Base-by-base conservation (phyloP, 257 asterid genomes). In the Penstemon barbatus region DNA sequence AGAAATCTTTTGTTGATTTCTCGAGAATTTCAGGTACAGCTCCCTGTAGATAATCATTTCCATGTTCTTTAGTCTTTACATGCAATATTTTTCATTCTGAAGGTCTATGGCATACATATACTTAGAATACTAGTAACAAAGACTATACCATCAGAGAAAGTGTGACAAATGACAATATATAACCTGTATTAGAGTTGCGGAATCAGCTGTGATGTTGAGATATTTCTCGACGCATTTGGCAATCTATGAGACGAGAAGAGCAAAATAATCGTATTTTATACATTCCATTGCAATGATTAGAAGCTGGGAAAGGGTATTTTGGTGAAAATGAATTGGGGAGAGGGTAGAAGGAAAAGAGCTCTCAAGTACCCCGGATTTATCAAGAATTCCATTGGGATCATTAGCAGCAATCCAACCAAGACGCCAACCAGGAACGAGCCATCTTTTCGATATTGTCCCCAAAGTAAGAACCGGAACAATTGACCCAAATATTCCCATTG, bases 361-460 rank as follows among this genome's bases (percentile, higher is more conserved):
- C 58, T 25, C 43, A 67, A 39, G 51, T 79, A 91, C 97, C 91
- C 94, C 94, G 5, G 80, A 81, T 61, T 87, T 79, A 72, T 50
- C 60, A 48, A 91, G 93, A 73, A 89, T 75, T 25, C 88, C 87
- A 63, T 81, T 52, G 1, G 91, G 91, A 71, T 91, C 97, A 57
- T 79, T 79, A 1, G 82, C 75, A 13, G 82, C 93, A 9, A 91
- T 75, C 97, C 97, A 91, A 12, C 97, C 97, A 54, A 91, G 69
- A 42, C 91, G 73, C 97, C 97, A 91, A 54, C 96, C 97, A 11
- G 97, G 97, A 74, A 91, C 90, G 8, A 83, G 33, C 96, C 96
- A 89, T 74, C 96, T 81, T 83, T 91, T 91, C 36, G 95, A 91
- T 72, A 91, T 75, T 0, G 97, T 86, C 10, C 95, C 97, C 43